Evolutionary conservation across 73 alveolate genomes (phyloP).

Genomic region (Paramecium primaurelia): DNA sequence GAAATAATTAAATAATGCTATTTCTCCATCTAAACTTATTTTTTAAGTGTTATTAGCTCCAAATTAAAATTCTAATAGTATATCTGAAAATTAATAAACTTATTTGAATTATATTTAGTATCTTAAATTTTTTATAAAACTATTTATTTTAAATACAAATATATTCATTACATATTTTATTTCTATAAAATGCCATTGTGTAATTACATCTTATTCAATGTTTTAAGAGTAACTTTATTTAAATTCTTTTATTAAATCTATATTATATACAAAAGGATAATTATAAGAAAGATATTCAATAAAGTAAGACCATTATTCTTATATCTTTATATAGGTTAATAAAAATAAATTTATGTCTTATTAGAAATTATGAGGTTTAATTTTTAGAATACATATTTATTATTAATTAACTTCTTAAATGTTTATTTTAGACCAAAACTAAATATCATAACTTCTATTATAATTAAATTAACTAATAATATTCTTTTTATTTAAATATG

Average conservation of each 20-base stretch:
- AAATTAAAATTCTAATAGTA: neutral
- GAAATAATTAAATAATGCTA: neutral
- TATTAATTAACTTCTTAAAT: neutral
- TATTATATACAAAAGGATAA: neutral
- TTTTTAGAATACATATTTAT: neutral
- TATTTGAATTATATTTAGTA: neutral
- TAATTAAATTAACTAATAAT: neutral
- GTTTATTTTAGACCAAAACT: neutral
- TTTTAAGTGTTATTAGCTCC: neutral
- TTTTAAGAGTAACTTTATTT: neutral
- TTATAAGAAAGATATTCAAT: neutral
- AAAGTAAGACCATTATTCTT: neutral
- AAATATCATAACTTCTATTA: neutral
- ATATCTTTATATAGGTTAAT: neutral
- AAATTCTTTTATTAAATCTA: neutral
- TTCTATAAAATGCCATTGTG: neutral
- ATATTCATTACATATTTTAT: neutral
- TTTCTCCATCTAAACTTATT: neutral
- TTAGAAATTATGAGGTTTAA: neutral
- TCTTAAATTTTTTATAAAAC: neutral
- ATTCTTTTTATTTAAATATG: neutral
- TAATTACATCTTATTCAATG: neutral
- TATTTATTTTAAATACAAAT: neutral
- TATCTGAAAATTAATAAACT: neutral
- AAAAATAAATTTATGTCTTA: neutral